phyloP scores from a whole-genome alignment of 306 rosid genomes.

The Oxytropis ochrocephala region DNA sequence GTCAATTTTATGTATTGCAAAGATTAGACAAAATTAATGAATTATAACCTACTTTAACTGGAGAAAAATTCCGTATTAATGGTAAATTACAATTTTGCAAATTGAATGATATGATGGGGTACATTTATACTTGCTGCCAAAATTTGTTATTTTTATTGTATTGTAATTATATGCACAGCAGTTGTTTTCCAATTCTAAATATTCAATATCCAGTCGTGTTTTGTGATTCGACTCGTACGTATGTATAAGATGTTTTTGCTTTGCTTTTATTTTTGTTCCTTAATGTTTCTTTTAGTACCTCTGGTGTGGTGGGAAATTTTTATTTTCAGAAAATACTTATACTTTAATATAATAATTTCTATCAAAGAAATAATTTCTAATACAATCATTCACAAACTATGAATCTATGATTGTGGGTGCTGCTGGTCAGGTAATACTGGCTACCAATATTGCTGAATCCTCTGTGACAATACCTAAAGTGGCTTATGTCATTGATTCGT shows the following conservation, averaged over 20 bases:
- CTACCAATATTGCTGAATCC: conserved; percentile 91
- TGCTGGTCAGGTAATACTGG: conserved; percentile 66
- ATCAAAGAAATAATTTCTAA: background rate
- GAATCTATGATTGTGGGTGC: conserved; percentile 3
- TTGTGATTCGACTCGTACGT: background rate
- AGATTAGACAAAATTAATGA: background rate
- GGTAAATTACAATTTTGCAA: background rate
- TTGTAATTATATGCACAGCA: background rate
- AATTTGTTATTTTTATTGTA: background rate
- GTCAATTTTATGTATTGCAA: background rate
- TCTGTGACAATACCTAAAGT: conserved; percentile 92
- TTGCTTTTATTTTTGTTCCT: conserved; percentile 7
- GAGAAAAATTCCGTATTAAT: background rate
- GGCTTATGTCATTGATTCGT: conserved; percentile 87
- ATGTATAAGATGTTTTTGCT: background rate
- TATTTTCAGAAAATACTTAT: background rate
- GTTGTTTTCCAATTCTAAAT: background rate
- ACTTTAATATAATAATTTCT: too few relatives aligned
- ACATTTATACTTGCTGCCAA: conserved; percentile 3
- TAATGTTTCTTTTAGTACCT: background rate
- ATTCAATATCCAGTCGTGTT: background rate
- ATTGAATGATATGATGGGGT: background rate
- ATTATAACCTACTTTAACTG: background rate
- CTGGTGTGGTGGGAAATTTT: background rate
- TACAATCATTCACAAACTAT: background rate